Evolutionary conservation across 306 rosid genomes (phyloP), one percentile per base, ranked within the genome.

Genomic region (Boehmeria nivea): DNA sequence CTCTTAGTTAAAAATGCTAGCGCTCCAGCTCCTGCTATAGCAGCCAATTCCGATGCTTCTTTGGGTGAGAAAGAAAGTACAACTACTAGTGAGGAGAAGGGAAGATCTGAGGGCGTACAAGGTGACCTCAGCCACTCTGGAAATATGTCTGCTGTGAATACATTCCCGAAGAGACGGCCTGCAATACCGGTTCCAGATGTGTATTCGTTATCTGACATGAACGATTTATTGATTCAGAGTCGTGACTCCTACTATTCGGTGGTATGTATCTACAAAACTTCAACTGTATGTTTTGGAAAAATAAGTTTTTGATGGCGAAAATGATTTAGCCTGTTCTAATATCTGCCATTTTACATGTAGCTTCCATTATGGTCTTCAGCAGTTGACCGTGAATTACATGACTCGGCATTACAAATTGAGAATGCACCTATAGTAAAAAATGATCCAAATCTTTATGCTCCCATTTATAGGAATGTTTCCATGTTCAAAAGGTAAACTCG

Each of bases 401-500:
- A 65, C 16, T 79, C 62, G 43, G 72, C 82, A 73, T 72, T 60
- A 57, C 82, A 80, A 69, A 81, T 91, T 26, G 84, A 87, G 74
- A 84, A 82, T 51, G 95, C 93, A 59, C 95, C 89, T 19, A 20
- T 57, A 22, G 64, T 78, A 26, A 57, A 74, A 6, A 57, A 78
- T 40, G 84, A 68, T 66, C 77, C 73, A 19, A 57, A 51, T 38
- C 89, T 91, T 38, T 73, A 84, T 28, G 75, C 95, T 28, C 85
- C 93, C 17, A 61, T 91, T 51, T 91, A 71, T 61, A 77, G 74
- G 52, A 91, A 91, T 51, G 65, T 84, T 74, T 87, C 98, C 54
- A 71, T 40, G 69, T 87, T 91, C 81, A 80, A 66, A 72, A 84
- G 87, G 98, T 82, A 70, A 40, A 0, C n/a, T n/a, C n/a, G n/a